A percentile compares a stretch with the other conserved stretches of the same genome.
Evolutionary conservation across 2,329 filamentous ascomycete species (phyloP).

Genomic region (Domatiomyces globalis): DNA sequence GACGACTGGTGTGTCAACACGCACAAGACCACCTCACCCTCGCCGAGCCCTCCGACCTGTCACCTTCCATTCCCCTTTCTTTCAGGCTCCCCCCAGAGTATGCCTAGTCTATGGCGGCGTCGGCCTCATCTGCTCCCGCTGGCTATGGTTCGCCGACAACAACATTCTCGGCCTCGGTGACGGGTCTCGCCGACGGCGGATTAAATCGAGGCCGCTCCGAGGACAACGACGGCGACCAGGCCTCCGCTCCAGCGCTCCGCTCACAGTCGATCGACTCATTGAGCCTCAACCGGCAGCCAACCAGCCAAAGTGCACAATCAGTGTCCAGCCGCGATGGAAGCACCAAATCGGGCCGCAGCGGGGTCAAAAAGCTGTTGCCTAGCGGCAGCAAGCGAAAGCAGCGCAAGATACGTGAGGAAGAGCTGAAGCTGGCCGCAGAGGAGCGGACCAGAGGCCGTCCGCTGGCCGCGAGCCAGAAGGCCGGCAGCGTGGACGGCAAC

Average conservation of each 20-base stretch:
- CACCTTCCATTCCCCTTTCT: background rate
- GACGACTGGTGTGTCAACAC: no score
- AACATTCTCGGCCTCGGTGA: slow-evolving; percentile 19
- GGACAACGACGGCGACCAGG: slow-evolving; percentile 4
- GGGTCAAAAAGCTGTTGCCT: slow-evolving; percentile 39
- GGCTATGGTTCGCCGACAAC: slow-evolving; percentile 14
- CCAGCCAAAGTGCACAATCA: slow-evolving; percentile 25
- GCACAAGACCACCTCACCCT: background rate
- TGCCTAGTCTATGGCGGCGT: slow-evolving; percentile 13
- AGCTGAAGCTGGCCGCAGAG: slow-evolving; percentile 11
- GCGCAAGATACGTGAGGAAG: slow-evolving; percentile 20
- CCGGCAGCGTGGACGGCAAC: slow-evolving; percentile 11
- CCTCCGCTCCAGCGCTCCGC: slow-evolving; percentile 22
- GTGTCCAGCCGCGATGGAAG: slow-evolving; percentile 24
- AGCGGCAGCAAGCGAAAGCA: slow-evolving; percentile 32
- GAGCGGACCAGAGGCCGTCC: slow-evolving; percentile 11
- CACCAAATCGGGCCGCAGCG: slow-evolving; percentile 27
- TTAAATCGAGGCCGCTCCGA: slow-evolving; percentile 23
- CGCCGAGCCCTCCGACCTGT: background rate
- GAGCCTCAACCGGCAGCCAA: slow-evolving; percentile 21
- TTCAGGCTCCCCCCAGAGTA: slow-evolving; percentile 1
- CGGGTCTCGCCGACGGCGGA: slow-evolving; percentile 26
- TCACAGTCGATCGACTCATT: slow-evolving; percentile 25
- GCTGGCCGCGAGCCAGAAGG: slow-evolving; percentile 2
- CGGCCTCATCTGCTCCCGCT: slow-evolving; percentile 9